Evolutionary conservation across 2,329 filamentous ascomycete genomes (phyloP).

Genomic region (Alternaria consortialis): DNA sequence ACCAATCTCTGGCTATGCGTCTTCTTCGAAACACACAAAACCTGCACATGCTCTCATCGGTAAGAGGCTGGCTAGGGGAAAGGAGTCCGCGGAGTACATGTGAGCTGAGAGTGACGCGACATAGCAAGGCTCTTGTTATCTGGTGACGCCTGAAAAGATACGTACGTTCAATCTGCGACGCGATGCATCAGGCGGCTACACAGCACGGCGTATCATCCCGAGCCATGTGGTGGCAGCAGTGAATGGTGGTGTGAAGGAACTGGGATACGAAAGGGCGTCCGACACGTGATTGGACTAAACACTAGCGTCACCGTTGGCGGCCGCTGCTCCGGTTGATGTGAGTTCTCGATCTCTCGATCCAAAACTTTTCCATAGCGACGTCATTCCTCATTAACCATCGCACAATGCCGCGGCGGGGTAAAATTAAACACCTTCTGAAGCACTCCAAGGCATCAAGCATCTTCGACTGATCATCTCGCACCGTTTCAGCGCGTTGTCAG

Average conservation of each 20-base stretch:
- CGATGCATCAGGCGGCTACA: slow-evolving; percentile 5
- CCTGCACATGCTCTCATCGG: background rate
- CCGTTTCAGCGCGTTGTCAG: slow-evolving; percentile 7
- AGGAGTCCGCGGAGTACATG: slow-evolving; percentile 1
- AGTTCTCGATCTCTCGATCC: slow-evolving; percentile 31
- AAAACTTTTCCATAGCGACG: slow-evolving; percentile 16
- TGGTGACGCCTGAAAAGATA: slow-evolving; percentile 6
- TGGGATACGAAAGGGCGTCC: slow-evolving; percentile 9
- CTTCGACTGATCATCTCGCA: background rate
- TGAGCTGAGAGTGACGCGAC: background rate
- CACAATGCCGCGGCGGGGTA: slow-evolving; percentile 9
- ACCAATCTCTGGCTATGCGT: slow-evolving; percentile 4
- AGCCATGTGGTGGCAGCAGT: slow-evolving; percentile 23
- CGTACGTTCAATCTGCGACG: background rate
- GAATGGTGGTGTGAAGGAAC: slow-evolving; percentile 23
- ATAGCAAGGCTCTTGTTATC: background rate
- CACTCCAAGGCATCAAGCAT: background rate
- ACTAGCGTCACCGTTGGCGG: slow-evolving; percentile 20
- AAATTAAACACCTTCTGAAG: background rate
- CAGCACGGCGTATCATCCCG: slow-evolving; percentile 20
- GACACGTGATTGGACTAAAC: slow-evolving; percentile 23
- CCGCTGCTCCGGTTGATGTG: slow-evolving; percentile 15
- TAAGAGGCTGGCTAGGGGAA: background rate
- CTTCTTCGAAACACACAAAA: background rate
- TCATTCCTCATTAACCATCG: slow-evolving; percentile 13